Evolutionary conservation across 148 eudicot genomes (phyloP), one percentile per base, ranked within the genome.

Genomic region (Nyssa sinensis): DNA sequence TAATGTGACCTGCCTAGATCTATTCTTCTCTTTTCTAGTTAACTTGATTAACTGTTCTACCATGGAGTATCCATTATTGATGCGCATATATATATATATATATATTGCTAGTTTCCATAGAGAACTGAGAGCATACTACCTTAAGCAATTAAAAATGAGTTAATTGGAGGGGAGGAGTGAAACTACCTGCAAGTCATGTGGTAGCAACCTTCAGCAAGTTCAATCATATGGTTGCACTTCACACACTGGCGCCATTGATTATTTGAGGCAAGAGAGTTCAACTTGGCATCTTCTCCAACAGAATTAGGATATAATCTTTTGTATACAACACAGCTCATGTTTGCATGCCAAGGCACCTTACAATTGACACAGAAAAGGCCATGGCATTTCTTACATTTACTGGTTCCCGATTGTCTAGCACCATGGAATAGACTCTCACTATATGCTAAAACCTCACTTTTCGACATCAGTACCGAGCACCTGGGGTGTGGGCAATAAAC

Each of bases 121-220:
- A n/a, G n/a, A n/a, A n/a, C n/a, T n/a, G n/a, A n/a, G n/a, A n/a
- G n/a, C n/a, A n/a, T n/a, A n/a, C n/a, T n/a, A n/a, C n/a, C n/a
- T n/a, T n/a, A n/a, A n/a, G n/a, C n/a, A n/a, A n/a, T n/a, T n/a
- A n/a, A n/a, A n/a, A n/a, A n/a, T n/a, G n/a, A n/a, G n/a, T n/a
- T n/a, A n/a, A n/a, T n/a, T n/a, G n/a, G n/a, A n/a, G n/a, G n/a
- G n/a, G n/a, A n/a, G n/a, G n/a, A n/a, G n/a, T n/a, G n/a, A n/a
- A n/a, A n/a, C n/a, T 57, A 73, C 76, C 78, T 74, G 89, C 89
- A 86, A 31, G 72, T 81, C 14, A 86, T 86, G 76, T 86, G 89
- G 81, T 81, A 79, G 85, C 89, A 87, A 61, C 90, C 90, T 49
- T 74, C 75, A 64, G 75, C 83, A 72, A 87, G 90, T 60, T 86